Conservation (phyloP, 805 yeast genomes). For the Schwanniomyces sp. region DNA sequence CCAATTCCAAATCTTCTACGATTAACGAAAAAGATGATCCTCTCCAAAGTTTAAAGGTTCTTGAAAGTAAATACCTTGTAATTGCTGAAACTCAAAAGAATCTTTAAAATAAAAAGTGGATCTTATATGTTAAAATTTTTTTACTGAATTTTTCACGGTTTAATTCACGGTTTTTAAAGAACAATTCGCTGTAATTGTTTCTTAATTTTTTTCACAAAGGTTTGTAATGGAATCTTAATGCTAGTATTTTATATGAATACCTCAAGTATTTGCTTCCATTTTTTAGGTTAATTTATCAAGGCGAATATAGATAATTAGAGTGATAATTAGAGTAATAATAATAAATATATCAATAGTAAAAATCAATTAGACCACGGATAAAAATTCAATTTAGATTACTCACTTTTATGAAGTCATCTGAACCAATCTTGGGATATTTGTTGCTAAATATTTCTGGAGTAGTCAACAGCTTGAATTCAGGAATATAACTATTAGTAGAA, state of each 20-base stretch:
- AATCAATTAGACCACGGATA: too few species aligned
- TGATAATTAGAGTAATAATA: background rate
- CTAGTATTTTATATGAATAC: too few species aligned
- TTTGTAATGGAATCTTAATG: background rate
- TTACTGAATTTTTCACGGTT: background rate
- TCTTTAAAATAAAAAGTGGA: background rate
- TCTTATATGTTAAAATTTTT: background rate
- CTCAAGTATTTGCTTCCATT: background rate
- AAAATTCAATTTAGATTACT: too few species aligned
- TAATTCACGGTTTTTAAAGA: background rate
- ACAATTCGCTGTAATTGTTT: background rate
- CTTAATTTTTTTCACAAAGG: background rate
- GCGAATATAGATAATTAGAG: background rate
- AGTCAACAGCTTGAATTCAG: too few species aligned
- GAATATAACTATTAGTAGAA: too few species aligned
- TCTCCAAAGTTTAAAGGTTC: conserved; percentile 33
- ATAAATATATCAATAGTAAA: too few species aligned
- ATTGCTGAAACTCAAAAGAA: conserved; percentile 13
- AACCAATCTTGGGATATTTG: too few species aligned
- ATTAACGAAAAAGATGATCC: background rate
- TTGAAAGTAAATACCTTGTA: conserved; percentile 31
- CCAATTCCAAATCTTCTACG: conserved; percentile 5
- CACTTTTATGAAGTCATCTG: too few species aligned
- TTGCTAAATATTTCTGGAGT: too few species aligned
- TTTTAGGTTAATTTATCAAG: background rate